Conservation (phyloP, 2,329 filamentous ascomycete genomes). For the Cladosporium austrohemisphaericum region DNA sequence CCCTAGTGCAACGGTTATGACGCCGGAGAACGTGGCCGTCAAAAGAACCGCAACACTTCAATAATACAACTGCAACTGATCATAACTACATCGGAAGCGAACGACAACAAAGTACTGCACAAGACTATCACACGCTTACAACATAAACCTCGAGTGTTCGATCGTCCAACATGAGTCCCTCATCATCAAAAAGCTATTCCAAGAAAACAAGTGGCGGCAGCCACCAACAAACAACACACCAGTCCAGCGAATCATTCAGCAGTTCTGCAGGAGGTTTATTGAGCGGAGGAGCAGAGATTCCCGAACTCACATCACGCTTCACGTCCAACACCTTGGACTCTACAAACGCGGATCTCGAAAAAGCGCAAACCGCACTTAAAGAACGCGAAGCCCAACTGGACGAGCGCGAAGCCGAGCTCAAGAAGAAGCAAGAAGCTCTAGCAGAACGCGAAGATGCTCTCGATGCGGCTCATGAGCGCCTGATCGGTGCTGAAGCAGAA, state of each 20-base stretch:
- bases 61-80: too few species aligned
- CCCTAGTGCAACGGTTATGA: constrained; percentile 1
- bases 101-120: too few species aligned
- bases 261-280: background rate
- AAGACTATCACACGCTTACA: background rate
- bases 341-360: background rate
- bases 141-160: too few species aligned
- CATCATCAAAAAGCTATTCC: too few species aligned
- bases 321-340: too few species aligned
- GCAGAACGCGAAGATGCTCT: background rate
- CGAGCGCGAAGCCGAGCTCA: constrained; percentile 5
- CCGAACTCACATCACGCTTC: too few species aligned
- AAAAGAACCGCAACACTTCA: too few species aligned
- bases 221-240: background rate
- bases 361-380: background rate
- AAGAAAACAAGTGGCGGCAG: too few species aligned
- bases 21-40: too few species aligned
- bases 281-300: too few species aligned
- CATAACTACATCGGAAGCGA: too few species aligned
- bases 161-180: background rate
- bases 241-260: background rate
- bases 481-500: constrained; percentile 1
- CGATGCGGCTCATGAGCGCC: constrained; percentile 1
- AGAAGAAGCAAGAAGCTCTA: background rate
- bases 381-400: constrained; percentile 6